Base-by-base conservation (phyloP, 352 stramenopile genomes). In the Phytophthora megakarya region DNA sequence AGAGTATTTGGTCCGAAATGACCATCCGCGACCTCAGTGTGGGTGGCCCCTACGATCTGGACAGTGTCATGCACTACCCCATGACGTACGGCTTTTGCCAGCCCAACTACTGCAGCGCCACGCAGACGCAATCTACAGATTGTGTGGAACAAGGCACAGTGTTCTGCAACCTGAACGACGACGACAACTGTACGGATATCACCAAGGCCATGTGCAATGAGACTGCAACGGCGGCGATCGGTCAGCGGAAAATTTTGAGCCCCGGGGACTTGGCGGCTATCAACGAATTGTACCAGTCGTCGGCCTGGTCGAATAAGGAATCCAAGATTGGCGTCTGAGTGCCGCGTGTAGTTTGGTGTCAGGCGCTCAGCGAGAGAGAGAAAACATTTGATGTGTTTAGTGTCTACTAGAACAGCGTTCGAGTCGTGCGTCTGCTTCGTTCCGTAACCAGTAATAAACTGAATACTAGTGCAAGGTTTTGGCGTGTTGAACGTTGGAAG, bases 31-130 rank as follows among this genome's bases (percentile, higher is more conserved):
- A 89, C 61, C 51, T 81, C 44, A 89, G 75, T 49, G 78, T 90
- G 16, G 84, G 84, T 30, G 84, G 81, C 22, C 70, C 67, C 2
- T 93, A 93, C 76, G 83, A 93, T 40, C 47, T 78, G 2, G 70
- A 86, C 51, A 89, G 77, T 59, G 60, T 93, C 65, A 93, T 92
- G 85, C 85, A 93, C 70, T 93, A 93, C 67, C 82, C 84, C 5
- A 80, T 82, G 63, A 64, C 70, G 18, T 91, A 91, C 67, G 85
- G 82, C 46, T 89, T 93, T 53, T 93, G 85, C 68, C 89, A 82
- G 60, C 83, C 76, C 0, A 76, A 58, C 21, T 76, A 76, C 52
- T 90, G 81, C 65, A 75, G 66, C 28, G 62, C 49, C 7, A 77
- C 68, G 18, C 7, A 21, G 16, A 25, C 60, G 75, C 22, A 72